Evolutionary conservation across 176 grass and related monocot species (phyloP).

Genomic region (Leersia perrieri): DNA sequence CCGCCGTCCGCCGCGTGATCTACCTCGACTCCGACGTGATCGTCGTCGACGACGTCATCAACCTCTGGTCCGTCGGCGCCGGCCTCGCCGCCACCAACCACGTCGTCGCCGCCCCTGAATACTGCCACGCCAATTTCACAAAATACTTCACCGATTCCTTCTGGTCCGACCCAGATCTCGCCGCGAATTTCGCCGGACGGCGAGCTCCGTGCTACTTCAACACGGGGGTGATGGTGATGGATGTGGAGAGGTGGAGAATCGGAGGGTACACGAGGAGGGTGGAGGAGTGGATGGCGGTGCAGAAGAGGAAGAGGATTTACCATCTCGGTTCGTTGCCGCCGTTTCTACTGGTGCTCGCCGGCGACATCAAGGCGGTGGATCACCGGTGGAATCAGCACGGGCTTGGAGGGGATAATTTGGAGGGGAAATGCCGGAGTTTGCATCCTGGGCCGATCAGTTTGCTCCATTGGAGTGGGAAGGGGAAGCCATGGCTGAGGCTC

Average conservation of each 20-base stretch:
- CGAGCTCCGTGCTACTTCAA: constrained; percentile 82
- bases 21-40: constrained; percentile 94
- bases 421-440: constrained; percentile 61
- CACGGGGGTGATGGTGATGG: constrained; percentile 88
- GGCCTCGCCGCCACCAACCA: constrained; percentile 40
- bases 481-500: constrained; percentile 71
- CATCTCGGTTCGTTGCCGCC: constrained; percentile 79
- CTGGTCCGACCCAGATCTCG: constrained; percentile 52
- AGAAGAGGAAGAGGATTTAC: constrained; percentile 73
- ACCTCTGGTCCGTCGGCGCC: constrained; percentile 67
- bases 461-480: constrained; percentile 85
- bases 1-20: constrained; percentile 52
- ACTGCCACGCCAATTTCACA: constrained; percentile 94
- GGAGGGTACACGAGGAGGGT: constrained; percentile 50
- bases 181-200: constrained; percentile 35
- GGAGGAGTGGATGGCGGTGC: constrained; percentile 85
- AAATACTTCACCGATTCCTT: constrained; percentile 90
- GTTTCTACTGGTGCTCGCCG: constrained; percentile 66
- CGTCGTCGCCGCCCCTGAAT: constrained; percentile 83
- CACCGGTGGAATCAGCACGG: constrained; percentile 89
- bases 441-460: constrained; percentile 75
- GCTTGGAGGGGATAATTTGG: constrained; percentile 72
- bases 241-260: constrained; percentile 48
- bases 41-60: constrained; percentile 67
- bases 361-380: constrained; percentile 70